Percentiles rank a stretch among this genome's conserved stretches.
These are phyloP conservation scores for Boletus pseudo-olivaceus DNA, from an alignment of 768 basidiomycete genomes.

Conservation along the genomic window DNA sequence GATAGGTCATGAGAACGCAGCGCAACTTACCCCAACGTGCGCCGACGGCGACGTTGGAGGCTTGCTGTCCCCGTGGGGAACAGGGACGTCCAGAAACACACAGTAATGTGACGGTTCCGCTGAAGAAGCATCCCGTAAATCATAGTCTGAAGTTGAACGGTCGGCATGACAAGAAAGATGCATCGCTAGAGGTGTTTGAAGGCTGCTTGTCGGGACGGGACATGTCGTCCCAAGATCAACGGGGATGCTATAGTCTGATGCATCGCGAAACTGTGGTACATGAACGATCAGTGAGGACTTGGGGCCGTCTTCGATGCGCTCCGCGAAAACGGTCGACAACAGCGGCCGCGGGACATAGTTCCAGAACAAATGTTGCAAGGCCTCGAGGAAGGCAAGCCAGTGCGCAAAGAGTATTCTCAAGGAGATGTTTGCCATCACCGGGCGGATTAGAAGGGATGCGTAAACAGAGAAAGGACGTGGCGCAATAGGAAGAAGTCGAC, in stretches of 20 bases:
- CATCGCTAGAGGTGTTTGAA: not conserved
- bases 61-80: not conserved
- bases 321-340: constrained; percentile 7
- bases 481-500: not conserved
- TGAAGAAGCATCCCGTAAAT: not conserved
- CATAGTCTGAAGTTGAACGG: not conserved
- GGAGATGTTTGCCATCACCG: constrained; percentile 1
- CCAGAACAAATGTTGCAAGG: constrained; percentile 10
- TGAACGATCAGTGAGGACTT: not conserved
- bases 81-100: not conserved
- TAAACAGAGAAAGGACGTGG: not conserved
- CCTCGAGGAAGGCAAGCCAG: constrained; percentile 12
- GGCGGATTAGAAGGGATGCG: not conserved
- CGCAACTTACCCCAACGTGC: not conserved
- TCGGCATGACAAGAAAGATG: constrained; percentile 6
- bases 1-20: not conserved
- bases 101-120: not conserved
- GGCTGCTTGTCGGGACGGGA: not conserved
- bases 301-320: constrained; percentile 3
- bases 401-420: constrained; percentile 9
- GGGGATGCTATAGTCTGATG: not conserved
- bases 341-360: constrained; percentile 4
- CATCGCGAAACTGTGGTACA: not conserved
- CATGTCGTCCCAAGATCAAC: constrained; percentile 2
- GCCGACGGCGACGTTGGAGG: not conserved